Conservation (phyloP, 2,329 filamentous ascomycete species). For the Colletotrichum sp. region DNA sequence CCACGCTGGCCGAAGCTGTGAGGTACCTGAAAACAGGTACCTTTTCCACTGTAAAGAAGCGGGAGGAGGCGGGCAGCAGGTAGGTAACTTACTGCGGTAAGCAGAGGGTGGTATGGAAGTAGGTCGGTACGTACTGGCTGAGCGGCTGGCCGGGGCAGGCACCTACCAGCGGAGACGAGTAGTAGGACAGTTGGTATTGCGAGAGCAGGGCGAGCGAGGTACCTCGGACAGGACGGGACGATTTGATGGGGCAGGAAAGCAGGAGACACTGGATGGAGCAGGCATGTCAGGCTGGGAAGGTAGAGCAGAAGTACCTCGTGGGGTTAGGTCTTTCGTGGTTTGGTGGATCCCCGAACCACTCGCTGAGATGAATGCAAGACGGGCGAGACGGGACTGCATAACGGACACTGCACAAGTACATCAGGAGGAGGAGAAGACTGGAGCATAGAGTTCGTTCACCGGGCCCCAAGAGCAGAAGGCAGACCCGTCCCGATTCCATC, state of each 20-base stretch:
- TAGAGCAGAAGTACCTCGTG: background rate
- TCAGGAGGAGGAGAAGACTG: background rate
- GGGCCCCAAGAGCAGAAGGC: conserved; percentile 4
- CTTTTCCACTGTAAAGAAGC: background rate
- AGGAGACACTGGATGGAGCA: background rate
- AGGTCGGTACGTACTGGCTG: background rate
- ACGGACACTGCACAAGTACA: conserved; percentile 4
- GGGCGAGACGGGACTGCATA: background rate
- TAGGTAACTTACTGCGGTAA: background rate
- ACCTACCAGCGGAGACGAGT: background rate
- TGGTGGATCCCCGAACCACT: background rate
- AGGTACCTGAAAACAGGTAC: background rate
- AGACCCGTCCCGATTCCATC: background rate
- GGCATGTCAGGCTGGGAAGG: background rate
- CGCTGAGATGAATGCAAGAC: background rate
- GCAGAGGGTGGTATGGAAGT: background rate
- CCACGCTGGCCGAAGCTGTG: conserved; percentile 10
- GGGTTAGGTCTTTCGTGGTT: background rate
- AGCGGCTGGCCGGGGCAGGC: background rate
- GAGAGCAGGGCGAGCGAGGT: background rate
- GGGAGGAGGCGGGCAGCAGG: conserved; percentile 1
- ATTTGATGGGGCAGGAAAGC: background rate
- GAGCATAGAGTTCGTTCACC: conserved; percentile 13
- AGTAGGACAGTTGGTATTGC: background rate
- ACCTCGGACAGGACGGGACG: background rate